Evolutionary conservation across 306 rosid genomes (phyloP).

Genomic region (Lathyrus tuberosus): DNA sequence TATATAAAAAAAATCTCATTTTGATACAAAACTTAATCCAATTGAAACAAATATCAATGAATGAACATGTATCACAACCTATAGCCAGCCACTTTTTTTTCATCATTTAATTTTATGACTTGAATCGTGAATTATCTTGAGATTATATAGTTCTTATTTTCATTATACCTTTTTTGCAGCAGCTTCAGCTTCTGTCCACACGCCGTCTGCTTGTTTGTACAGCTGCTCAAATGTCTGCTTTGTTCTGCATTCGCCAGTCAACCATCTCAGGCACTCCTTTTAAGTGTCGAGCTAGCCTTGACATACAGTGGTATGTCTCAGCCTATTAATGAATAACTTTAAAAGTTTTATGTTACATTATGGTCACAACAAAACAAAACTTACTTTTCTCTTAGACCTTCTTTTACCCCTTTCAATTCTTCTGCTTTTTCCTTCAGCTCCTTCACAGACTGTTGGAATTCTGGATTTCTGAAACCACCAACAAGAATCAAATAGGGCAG

Average conservation of each 20-base stretch:
- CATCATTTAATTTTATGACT: not conserved
- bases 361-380: conserved; percentile 28
- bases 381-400: conserved; percentile 79
- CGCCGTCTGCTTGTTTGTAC: conserved; percentile 88
- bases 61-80: not conserved
- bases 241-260: conserved; percentile 95
- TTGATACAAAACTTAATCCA: not conserved
- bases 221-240: conserved; percentile 89
- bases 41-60: not conserved
- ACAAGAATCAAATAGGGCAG: conserved; percentile 14
- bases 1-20: not conserved
- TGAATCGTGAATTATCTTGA: not conserved
- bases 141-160: not conserved
- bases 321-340: conserved; percentile 52
- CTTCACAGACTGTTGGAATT: conserved; percentile 77
- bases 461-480: conserved; percentile 58
- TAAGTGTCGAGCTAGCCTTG: conserved; percentile 82
- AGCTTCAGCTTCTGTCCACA: conserved; percentile 85
- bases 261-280: conserved; percentile 83
- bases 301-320: conserved; percentile 97
- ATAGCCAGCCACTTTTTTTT: not conserved
- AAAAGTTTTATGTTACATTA: conserved; percentile 28
- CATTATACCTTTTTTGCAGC: conserved; percentile 75
- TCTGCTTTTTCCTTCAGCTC: conserved; percentile 78
- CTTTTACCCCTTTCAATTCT: conserved; percentile 77